Base-by-base conservation (phyloP, 306 rosid species). In the Lathyrus tuberosus region DNA sequence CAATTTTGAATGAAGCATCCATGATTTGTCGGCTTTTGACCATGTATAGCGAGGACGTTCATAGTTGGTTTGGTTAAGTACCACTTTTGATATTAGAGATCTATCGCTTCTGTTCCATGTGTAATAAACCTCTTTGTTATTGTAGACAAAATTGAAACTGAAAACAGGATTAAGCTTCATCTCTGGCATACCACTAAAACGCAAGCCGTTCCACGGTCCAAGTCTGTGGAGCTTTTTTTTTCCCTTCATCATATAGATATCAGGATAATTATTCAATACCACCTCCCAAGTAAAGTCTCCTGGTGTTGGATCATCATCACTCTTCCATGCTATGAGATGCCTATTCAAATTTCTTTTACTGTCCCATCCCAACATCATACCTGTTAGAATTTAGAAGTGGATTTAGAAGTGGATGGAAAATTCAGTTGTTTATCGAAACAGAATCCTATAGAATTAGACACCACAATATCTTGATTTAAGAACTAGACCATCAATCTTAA, bases 141-240 rank as follows among this genome's bases (percentile, higher is more conserved):
- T 73, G 51, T 22, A 6, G 26, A 73, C 53, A 49, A 48, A 78
- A 0, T 10, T 60, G 75, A 12, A 73, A 20, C 22, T 6, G 46
- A 18, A 78, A 18, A 67, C 26, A 4, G 67, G 48, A 17, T 62
- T 67, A 8, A 62, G 37, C 67, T 8, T 40, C 18, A 49, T n/a
- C 4, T 53, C 67, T 52, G 56, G 76, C 31, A 40, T 4, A 0
- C 79, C 83, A 17, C 79, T 68, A 28, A 67, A 52, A 2, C 31
- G 47, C 60, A 73, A 13, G 13, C 76, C 79, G 15, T 78, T 78
- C 78, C 82, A 72, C 4, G 82, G 82, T 38, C 82, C 82, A 41
- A 48, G 8, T 20, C 79, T 41, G 20, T 11, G 11, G 10, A 4
- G 3, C 40, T 60, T 67, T 3, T 0, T n/a, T 11, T 2, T 4